Conservation (phyloP, 371 early-diverging fungal genomes). For the Conidiobolus incongruus region DNA sequence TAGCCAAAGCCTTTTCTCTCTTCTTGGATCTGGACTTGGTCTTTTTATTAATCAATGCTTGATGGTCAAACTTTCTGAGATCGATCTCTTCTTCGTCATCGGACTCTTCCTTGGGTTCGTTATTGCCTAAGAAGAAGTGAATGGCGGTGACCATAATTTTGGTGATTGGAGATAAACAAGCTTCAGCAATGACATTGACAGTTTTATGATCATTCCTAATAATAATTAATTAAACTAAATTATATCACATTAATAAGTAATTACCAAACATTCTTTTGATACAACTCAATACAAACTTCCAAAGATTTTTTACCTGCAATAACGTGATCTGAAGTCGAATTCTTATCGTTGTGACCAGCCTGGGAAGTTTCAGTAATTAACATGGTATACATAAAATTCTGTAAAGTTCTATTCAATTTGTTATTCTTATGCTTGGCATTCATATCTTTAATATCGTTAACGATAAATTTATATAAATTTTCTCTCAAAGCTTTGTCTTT, state of each 20-base stretch:
- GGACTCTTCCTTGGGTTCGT: conserved; percentile 37
- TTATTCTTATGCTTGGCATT: conserved; percentile 86
- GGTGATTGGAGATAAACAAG: conserved; percentile 70
- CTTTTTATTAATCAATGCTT: conserved; percentile 56
- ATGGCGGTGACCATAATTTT: conserved; percentile 80
- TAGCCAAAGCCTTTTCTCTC: conserved; percentile 49
- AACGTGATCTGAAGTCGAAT: conserved; percentile 32
- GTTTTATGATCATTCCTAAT: conserved; percentile 94
- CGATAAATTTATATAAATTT: conserved; percentile 71
- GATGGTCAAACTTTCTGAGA: conserved; percentile 48
- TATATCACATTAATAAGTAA: too few species aligned
- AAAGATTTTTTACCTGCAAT: conserved; percentile 84
- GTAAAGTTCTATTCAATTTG: conserved; percentile 82
- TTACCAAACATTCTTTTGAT: conserved; percentile 88
- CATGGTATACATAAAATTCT: conserved; percentile 90
- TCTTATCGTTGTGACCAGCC: conserved; percentile 6
- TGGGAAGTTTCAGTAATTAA: too few species aligned
- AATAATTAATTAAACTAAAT: too few species aligned
- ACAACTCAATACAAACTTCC: conserved; percentile 87
- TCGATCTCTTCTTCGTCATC: conserved; percentile 39
- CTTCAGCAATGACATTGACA: conserved; percentile 90
- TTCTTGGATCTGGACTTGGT: conserved; percentile 44
- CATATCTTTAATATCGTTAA: conserved; percentile 76
- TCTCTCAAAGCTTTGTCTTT: conserved; percentile 75
- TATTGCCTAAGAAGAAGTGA: conserved; percentile 73